phyloP scores from a whole-genome alignment of 2,329 filamentous ascomycete species.

The Samsoniella hepiali region DNA sequence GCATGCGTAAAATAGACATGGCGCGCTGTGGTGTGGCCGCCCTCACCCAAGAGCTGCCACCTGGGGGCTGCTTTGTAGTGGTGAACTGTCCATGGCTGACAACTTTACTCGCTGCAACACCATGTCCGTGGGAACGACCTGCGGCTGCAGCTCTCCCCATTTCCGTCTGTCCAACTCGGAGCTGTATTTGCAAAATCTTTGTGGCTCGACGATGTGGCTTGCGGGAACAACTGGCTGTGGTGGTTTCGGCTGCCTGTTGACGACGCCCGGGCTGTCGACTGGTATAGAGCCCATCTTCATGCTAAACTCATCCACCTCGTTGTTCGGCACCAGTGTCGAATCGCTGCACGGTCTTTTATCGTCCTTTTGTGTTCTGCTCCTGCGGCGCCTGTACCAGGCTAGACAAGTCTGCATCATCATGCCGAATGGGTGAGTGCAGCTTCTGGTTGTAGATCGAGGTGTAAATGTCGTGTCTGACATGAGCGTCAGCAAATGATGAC shows the following conservation, averaged over 20 bases:
- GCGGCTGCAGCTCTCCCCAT: slow-evolving; percentile 27
- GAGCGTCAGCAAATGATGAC: neutral
- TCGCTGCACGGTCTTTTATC: neutral
- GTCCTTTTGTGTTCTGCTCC: neutral
- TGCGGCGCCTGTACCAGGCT: slow-evolving; percentile 10
- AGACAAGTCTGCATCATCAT: slow-evolving; percentile 11
- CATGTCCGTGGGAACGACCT: slow-evolving; percentile 22
- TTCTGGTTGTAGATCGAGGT: neutral
- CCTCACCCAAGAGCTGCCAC: neutral
- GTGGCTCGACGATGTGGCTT: neutral
- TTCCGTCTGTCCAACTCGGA: slow-evolving; percentile 19
- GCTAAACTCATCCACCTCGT: slow-evolving; percentile 3
- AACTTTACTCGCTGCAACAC: slow-evolving; percentile 1
- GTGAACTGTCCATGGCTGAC: neutral
- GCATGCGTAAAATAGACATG: neutral
- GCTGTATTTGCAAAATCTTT: neutral
- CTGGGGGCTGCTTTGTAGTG: neutral
- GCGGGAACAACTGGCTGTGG: neutral
- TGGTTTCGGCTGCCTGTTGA: neutral
- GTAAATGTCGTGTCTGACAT: slow-evolving; percentile 3
- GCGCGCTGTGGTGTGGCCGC: neutral
- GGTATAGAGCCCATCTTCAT: slow-evolving; percentile 14
- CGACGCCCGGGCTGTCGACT: neutral
- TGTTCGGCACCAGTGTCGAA: neutral
- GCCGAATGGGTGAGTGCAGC: slow-evolving; percentile 8